Evolutionary conservation across 1,139 yeast genomes (phyloP).

Genomic region (Hanseniaspora sp.): DNA sequence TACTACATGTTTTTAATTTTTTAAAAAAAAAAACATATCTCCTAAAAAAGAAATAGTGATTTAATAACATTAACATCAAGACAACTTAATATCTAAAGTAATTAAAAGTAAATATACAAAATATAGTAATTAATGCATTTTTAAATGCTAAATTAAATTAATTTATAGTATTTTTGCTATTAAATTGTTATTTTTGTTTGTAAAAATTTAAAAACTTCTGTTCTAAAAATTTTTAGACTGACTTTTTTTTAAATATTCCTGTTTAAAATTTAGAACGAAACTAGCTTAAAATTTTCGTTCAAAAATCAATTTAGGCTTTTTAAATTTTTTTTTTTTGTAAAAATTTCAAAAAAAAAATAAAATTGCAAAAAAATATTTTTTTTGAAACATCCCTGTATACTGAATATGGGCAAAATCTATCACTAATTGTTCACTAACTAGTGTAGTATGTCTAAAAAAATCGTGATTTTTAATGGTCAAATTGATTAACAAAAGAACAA

Average conservation of each 20-base stretch:
- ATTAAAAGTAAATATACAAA: too few species aligned
- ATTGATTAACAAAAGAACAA: neutral
- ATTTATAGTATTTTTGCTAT: too few species aligned
- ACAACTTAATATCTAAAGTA: too few species aligned
- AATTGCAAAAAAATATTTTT: neutral
- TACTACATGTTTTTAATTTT: neutral
- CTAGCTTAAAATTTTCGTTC: neutral
- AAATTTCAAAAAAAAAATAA: slow-evolving; percentile 17
- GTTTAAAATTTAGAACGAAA: neutral
- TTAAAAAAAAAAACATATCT: too few species aligned
- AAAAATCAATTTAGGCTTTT: slow-evolving; percentile 19
- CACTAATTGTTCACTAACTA: slow-evolving; percentile 6
- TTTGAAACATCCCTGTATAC: neutral
- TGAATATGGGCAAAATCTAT: slow-evolving; percentile 22
- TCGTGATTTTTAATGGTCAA: neutral
- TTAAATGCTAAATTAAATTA: too few species aligned
- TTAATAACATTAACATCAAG: too few species aligned
- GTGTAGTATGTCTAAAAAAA: neutral
- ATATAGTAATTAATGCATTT: too few species aligned
- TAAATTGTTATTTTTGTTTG: too few species aligned
- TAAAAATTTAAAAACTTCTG: neutral
- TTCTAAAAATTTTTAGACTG: neutral
- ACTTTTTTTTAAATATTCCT: neutral
- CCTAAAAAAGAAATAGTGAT: too few species aligned
- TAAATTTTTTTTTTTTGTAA: slow-evolving; percentile 22